Conservation (phyloP, 2,329 filamentous ascomycete genomes). For the Penicillium sp. region DNA sequence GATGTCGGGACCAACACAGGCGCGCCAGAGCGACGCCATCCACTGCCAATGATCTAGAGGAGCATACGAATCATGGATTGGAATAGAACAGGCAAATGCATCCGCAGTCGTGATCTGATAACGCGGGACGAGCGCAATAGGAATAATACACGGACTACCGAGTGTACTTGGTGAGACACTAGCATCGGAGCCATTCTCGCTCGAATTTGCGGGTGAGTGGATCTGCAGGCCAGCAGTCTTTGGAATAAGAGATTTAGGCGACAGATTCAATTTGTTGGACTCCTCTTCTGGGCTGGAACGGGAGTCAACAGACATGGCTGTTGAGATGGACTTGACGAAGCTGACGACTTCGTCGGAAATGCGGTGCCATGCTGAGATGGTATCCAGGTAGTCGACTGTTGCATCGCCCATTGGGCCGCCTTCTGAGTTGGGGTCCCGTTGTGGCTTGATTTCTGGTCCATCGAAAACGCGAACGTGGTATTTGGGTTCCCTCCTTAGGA, state of each 20-base stretch:
- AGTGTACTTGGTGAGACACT: constrained; percentile 16
- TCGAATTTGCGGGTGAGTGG: constrained; percentile 31
- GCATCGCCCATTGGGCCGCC: constrained; percentile 46
- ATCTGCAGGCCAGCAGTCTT: constrained; percentile 30
- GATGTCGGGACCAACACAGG: constrained; percentile 74
- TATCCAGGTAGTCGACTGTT: constrained; percentile 60
- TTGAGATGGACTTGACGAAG: constrained; percentile 49
- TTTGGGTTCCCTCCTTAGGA: constrained; percentile 53
- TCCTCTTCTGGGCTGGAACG: constrained; percentile 20
- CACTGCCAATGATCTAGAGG: constrained; percentile 95
- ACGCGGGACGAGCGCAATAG: constrained; percentile 73
- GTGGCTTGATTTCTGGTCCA: constrained; percentile 39
- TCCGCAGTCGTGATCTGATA: constrained; percentile 81
- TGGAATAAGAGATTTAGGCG: constrained; percentile 35
- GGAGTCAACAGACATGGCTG: constrained; percentile 13
- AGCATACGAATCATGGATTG: constrained; percentile 73
- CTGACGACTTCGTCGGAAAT: constrained; percentile 69
- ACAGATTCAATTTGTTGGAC: constrained; percentile 20
- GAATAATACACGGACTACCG: constrained; percentile 43
- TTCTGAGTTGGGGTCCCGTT: constrained; percentile 21
- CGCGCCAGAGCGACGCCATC: constrained; percentile 92
- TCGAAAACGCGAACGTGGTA: constrained; percentile 52
- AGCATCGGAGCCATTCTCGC: constrained; percentile 27
- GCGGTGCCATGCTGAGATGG: constrained; percentile 71
- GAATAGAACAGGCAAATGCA: constrained; percentile 68